Conservation (phyloP, 345 rosid genomes). For the Pistacia vera region DNA sequence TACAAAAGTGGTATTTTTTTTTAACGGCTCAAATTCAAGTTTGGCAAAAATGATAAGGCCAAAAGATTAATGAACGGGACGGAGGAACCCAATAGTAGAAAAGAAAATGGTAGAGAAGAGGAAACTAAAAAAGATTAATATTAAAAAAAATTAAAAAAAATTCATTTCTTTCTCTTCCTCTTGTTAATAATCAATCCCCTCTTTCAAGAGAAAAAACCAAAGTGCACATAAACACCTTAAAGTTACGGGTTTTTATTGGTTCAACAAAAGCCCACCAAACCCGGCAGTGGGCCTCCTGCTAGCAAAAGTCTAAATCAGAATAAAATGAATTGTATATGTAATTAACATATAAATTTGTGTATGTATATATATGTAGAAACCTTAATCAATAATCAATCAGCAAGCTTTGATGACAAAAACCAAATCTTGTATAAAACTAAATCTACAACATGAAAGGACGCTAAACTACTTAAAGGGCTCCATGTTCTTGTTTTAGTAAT, state of each 20-base stretch:
- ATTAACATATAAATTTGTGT: background rate
- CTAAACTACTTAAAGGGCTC: background rate
- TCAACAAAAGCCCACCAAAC: slow-evolving; percentile 54
- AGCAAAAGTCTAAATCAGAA: slow-evolving; percentile 17
- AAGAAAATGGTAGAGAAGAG: slow-evolving; percentile 18
- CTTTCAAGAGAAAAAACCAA: slow-evolving; percentile 11
- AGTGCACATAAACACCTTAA: slow-evolving; percentile 16
- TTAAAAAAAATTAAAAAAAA: too few species aligned
- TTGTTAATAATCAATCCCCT: background rate
- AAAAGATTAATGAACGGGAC: slow-evolving; percentile 11
- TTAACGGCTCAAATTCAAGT: slow-evolving; percentile 34
- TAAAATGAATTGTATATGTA: background rate
- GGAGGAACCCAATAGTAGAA: slow-evolving; percentile 25
- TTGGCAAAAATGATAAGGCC: slow-evolving; percentile 28
- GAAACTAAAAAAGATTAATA: background rate
- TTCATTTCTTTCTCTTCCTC: background rate
- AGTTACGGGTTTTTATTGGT: slow-evolving; percentile 34
- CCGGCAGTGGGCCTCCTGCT: slow-evolving; percentile 44
- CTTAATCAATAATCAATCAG: background rate
- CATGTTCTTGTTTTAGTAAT: background rate
- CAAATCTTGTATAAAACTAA: background rate
- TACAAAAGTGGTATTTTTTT: slow-evolving; percentile 24
- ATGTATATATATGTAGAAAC: background rate
- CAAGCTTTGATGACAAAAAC: background rate
- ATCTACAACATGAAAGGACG: background rate